Base-by-base conservation (phyloP, 2,329 filamentous ascomycete species). In the Dothistroma septosporum region DNA sequence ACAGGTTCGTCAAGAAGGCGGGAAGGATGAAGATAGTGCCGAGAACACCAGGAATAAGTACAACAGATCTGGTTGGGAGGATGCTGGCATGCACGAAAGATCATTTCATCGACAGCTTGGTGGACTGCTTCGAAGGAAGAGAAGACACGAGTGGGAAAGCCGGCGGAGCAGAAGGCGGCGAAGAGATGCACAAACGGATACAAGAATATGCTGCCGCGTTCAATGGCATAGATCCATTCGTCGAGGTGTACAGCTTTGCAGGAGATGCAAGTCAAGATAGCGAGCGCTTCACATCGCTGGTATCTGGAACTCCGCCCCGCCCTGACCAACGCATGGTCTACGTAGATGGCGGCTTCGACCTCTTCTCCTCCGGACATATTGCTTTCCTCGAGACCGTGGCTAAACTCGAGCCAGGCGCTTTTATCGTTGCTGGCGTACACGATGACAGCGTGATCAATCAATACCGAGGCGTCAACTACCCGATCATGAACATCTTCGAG, bases 401-500 rank as follows among this genome's bases (percentile, higher is more conserved):
- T 9, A 79, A 87, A 64, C 80, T 83, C 0, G 93, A 97, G 76
- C 82, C 85, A 0, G 91, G 92, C 0, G 88, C 87, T 7, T 97
- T 91, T 73, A 83, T 99, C n/a, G 85, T 97, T 48, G 92, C 91
- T 2, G 94, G 94, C 53, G 87, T 99, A 24, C 94, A 99, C 76
- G 90, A 96, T 70, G 94, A 99, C 74, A 86, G 89, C 65, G 92
- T 96, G 62, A 96, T 99, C 76, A 99, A 99, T 77, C 82, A 88
- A 70, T 95, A 92, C 89, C 97, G 97, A 78, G 93, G 94, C 37
- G 83, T 97, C 70, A 99, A 99, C 78, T 99, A 97, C 74, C 94
- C 94, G 28, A 97, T 99, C 78, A 99, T 99, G 94, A 99, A 97
- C 79, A 92, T 96, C 60, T 96, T 93, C 71, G 94, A 99, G 80